Evolutionary conservation across 768 basidiomycete species (phyloP), one percentile per base, ranked within the genome.

Genomic region (Lentinus tigrinus): DNA sequence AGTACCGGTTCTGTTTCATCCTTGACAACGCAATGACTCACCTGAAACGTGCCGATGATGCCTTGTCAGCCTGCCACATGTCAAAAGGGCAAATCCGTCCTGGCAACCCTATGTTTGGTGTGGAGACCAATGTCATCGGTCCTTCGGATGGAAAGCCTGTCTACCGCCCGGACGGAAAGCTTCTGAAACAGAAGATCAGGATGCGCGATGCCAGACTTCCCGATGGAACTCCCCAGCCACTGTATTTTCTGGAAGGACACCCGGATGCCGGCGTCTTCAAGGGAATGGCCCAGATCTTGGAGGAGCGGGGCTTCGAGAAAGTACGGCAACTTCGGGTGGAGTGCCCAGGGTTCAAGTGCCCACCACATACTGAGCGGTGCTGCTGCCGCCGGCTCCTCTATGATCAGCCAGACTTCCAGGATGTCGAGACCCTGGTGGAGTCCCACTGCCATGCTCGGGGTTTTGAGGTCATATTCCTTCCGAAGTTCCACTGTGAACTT

Each of bases 381-480:
- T 77, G 76, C 63, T 71, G 67, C 50, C 69, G 70, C 2, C 57
- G 70, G 4, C 58, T 76, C 2, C 72, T 80, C 0, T 78, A 66
- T 65, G 72, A 71, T 31, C 61, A 81, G 49, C 74, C 74, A 4
- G 78, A 82, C 60, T 81, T 81, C 63, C 23, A 61, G 3, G 53
- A 71, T 42, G 66, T 70, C 2, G 55, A 70, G 48, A 74, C 74
- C 1, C 39, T 67, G 5, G 64, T 81, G 0, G 70, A 81, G 57
- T 53, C 24, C 1, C 36, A 61, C 3, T 71, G 62, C 54, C 48
- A 65, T 13, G 51, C 52, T 0, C 36, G 60, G 0, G 75, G 75
- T 3, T 59, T 74, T 51, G 39, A 66, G 27, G 65, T 66, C 50
- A 53, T 75, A 21, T 78, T 78, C 54, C 67, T 74, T 16, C 75